Percentiles rank a stretch among this genome's conserved stretches.
These are phyloP conservation scores for Neurospora sp. DNA, from an alignment of 495 filamentous ascomycete genomes.

Conservation along the genomic window DNA sequence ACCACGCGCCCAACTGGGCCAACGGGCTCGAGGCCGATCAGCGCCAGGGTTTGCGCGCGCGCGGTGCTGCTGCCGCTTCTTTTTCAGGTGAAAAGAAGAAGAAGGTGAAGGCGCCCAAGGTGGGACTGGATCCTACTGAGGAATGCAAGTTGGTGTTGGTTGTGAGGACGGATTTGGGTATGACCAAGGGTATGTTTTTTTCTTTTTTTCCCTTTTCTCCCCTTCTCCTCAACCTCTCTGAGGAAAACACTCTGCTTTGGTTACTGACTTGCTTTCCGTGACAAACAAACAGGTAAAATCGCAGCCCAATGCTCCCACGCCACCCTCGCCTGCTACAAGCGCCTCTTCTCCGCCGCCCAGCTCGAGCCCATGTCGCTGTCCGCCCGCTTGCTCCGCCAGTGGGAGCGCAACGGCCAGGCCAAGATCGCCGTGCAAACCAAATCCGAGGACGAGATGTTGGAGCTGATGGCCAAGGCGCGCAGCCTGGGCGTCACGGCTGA, in stretches of 20 bases:
- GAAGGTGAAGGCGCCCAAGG: slow-evolving; percentile 2
- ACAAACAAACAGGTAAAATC: slow-evolving; percentile 66
- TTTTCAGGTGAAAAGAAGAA: slow-evolving; percentile 7
- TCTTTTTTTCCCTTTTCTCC: neutral
- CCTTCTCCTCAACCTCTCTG: no score
- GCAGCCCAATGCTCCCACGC: slow-evolving; percentile 94
- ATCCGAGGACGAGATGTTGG: slow-evolving; percentile 69
- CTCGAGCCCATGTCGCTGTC: slow-evolving; percentile 36
- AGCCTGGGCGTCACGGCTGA: slow-evolving; percentile 78
- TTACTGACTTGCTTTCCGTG: neutral
- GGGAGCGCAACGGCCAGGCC: slow-evolving; percentile 77
- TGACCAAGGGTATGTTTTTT: slow-evolving; percentile 71
- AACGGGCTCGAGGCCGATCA: slow-evolving; percentile 40
- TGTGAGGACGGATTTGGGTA: slow-evolving; percentile 85
- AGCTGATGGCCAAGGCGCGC: slow-evolving; percentile 66
- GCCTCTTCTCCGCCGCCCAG: slow-evolving; percentile 45
- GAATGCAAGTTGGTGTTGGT: slow-evolving; percentile 93
- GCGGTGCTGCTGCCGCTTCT: neutral
- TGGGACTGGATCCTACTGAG: slow-evolving; percentile 41
- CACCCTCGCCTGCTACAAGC: slow-evolving; percentile 93
- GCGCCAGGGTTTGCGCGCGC: slow-evolving; percentile 34
- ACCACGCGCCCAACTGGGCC: slow-evolving; percentile 50
- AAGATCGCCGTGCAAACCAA: slow-evolving; percentile 88
- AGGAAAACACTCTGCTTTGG: no score
- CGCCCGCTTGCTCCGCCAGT: slow-evolving; percentile 61